These are phyloP conservation scores for Taiozyma sp. DNA, from an alignment of 1,139 yeast genomes.

Conservation along the genomic window DNA sequence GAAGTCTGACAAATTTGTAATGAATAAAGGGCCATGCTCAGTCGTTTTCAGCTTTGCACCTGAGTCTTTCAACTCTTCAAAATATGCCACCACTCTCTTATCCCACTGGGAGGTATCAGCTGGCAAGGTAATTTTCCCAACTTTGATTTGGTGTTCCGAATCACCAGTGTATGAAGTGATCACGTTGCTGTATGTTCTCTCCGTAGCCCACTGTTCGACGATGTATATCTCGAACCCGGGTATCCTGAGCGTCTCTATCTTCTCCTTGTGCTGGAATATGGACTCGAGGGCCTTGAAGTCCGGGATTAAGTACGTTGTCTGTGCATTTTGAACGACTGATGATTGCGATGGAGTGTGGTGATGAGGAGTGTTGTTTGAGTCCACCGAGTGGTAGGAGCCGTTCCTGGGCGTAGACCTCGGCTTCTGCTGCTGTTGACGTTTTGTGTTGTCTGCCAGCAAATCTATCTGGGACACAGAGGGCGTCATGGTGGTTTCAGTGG, in stretches of 20 bases:
- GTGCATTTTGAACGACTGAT: neutral
- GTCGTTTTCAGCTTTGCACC: slow-evolving; percentile 55
- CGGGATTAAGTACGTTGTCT: slow-evolving; percentile 33
- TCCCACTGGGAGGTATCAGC: slow-evolving; percentile 56
- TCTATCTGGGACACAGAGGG: neutral
- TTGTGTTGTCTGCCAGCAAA: neutral
- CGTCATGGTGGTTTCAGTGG: neutral
- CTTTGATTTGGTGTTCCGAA: slow-evolving; percentile 53
- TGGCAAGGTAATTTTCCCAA: slow-evolving; percentile 57
- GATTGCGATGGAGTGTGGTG: neutral
- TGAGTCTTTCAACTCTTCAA: slow-evolving; percentile 59
- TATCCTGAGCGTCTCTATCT: slow-evolving; percentile 39
- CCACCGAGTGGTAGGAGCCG: neutral
- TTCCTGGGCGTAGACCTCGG: neutral
- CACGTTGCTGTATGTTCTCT: slow-evolving; percentile 60
- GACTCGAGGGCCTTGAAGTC: slow-evolving; percentile 50
- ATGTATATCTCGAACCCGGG: slow-evolving; percentile 83
- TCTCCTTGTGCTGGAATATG: slow-evolving; percentile 19
- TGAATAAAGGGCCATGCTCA: slow-evolving; percentile 57
- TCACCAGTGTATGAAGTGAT: slow-evolving; percentile 87
- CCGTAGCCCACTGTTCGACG: slow-evolving; percentile 92
- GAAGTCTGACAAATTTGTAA: slow-evolving; percentile 75
- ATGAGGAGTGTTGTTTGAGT: neutral
- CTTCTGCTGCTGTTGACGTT: neutral
- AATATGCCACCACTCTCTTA: slow-evolving; percentile 47